Evolutionary conservation across 768 basidiomycete genomes (phyloP), one percentile per base, ranked within the genome.

Genomic region (Kwoniella europaea): DNA sequence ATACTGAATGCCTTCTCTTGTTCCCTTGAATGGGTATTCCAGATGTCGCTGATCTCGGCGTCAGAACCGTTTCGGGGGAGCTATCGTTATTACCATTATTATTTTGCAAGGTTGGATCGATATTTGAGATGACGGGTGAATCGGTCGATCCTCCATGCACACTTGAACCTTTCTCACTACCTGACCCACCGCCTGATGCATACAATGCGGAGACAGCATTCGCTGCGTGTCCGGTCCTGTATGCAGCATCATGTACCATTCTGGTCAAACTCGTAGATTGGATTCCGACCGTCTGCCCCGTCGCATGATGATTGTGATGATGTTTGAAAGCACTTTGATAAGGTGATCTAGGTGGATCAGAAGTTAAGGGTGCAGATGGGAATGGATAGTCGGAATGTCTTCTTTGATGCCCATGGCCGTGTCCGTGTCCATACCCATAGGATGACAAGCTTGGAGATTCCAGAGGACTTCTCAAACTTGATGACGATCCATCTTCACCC

Each of bases 211-310:
- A 43, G 20, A 58, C 64, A 24, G 65, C 42, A 20, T 75, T 73
- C 18, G 67, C 58, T 2, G 82, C 81, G 56, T 78, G 76, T 16
- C 82, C 82, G 0, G 74, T 76, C 2, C 80, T 70, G 3, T 79
- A 65, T 7, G 81, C 81, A 13, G 81, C 81, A 65, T 82, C 82
- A 41, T 79, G 75, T 2, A 83, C 81, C 81, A 83, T 79, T 13
- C 81, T 63, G 0, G 79, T 76, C 43, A 79, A 56, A n/a, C 73
- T 74, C 2, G 73, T 72, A 7, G 77, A 59, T 20, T 71, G 72
- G 20, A 74, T 66, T 24, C 64, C 70, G 22, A 67, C 42, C 1
- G 57, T 61, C 50, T 75, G 74, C 15, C 72, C 68, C 10, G 62
- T 65, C 2, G 62, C 65, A 56, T 62, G 73, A 65, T 53, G 46